phyloP scores from a whole-genome alignment of 495 filamentous ascomycete genomes.

The Rostrohypoxylon terebratum region DNA sequence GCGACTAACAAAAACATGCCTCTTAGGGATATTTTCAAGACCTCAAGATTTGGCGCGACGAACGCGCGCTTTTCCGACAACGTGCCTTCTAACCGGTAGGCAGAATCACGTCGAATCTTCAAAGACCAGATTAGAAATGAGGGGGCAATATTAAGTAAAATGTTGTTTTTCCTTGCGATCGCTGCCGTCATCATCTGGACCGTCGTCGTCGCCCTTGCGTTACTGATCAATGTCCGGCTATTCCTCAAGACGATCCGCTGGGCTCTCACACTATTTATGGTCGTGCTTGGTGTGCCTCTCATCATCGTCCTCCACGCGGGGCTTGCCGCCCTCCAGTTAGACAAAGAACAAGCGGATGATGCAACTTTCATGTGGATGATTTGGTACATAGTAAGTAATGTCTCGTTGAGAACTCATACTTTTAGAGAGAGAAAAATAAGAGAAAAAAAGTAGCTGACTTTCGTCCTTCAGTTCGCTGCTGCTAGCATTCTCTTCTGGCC shows the following conservation, averaged over 20 bases:
- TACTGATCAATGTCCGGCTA: conserved; percentile 4
- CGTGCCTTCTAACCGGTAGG: not conserved
- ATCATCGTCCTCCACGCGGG: conserved; percentile 26
- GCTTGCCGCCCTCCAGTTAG: conserved; percentile 19
- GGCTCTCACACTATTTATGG: conserved; percentile 24
- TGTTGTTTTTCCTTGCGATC: conserved; percentile 20
- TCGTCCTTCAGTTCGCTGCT: not conserved
- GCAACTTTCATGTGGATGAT: not conserved
- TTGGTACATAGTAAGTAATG: conserved; percentile 15
- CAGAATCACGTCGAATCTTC: not conserved
- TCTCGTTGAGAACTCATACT: not conserved
- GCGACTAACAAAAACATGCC: not conserved
- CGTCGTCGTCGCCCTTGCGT: conserved; percentile 17
- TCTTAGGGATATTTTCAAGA: not conserved
- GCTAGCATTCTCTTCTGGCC: not conserved
- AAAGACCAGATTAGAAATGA: not conserved
- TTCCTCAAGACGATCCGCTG: conserved; percentile 29
- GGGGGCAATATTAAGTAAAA: not conserved
- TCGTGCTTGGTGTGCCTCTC: conserved; percentile 21
- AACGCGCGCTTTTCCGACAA: not conserved
- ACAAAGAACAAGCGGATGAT: not conserved
- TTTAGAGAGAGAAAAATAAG: not conserved
- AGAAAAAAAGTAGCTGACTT: not conserved
- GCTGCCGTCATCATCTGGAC: conserved; percentile 27
- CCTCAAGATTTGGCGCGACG: not conserved